Percentiles rank a stretch among this genome's conserved stretches.
Evolutionary conservation across 2,329 filamentous ascomycete species (phyloP).

Genomic region (Fonsecaea pedrosoi): DNA sequence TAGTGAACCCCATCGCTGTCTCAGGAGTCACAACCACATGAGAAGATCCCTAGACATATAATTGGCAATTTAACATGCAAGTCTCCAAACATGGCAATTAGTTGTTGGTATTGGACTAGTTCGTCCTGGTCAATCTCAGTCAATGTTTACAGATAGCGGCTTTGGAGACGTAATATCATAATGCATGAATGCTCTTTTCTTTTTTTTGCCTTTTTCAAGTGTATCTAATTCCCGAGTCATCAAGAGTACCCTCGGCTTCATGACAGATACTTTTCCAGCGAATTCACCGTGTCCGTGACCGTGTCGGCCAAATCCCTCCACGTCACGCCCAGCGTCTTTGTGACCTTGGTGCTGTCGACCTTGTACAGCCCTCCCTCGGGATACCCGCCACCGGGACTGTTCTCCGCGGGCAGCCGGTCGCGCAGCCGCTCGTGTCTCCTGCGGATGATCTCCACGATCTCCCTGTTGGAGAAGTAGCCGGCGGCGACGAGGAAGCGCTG

Average conservation of each 20-base stretch:
- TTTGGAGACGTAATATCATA: no score
- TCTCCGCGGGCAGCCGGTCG: conserved; percentile 47
- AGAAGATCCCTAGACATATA: no score
- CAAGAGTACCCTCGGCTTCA: not conserved
- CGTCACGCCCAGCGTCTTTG: conserved; percentile 5
- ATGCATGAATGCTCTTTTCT: no score
- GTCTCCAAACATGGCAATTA: no score
- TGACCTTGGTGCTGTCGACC: conserved; percentile 21
- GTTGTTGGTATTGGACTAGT: no score
- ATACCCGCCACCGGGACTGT: conserved; percentile 19
- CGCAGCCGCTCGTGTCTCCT: conserved; percentile 38
- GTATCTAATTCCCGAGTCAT: no score
- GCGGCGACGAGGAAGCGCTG: conserved; percentile 29
- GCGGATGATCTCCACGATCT: conserved; percentile 25
- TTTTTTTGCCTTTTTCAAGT: no score
- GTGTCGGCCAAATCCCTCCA: conserved; percentile 25
- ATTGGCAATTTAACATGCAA: no score
- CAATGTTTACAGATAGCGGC: no score
- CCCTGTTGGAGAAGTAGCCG: conserved; percentile 23
- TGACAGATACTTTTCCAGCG: conserved; percentile 25
- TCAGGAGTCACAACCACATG: no score
- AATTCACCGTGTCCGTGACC: conserved; percentile 38
- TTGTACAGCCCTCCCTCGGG: conserved; percentile 21
- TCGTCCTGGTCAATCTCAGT: no score
- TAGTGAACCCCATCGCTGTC: no score